Evolutionary conservation across 2,329 filamentous ascomycete genomes (phyloP), one percentile per base, ranked within the genome.

Genomic region (Dothidotthia symphoricarpi): DNA sequence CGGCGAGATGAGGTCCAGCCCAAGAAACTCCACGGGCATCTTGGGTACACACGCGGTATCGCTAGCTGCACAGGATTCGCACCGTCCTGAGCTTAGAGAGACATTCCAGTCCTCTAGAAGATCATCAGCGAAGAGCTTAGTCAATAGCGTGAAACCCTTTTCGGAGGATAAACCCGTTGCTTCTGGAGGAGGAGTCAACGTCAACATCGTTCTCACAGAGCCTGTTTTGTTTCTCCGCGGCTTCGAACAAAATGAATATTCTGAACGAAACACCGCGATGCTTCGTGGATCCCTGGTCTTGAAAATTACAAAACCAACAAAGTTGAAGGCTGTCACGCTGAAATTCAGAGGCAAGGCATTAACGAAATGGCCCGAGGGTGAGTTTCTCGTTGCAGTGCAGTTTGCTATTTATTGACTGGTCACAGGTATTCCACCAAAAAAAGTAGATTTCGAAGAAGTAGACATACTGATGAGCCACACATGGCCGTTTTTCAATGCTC

Each of bases 331-430:
- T 3, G 80, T 98, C 16, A 89, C 86, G 5, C 74, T 98, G 35
- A 91, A 87, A 56, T 86, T 98, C 53, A 80, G 83, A 27, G 93
- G 91, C 19, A 85, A 82, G 61, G 88, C 89, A 3, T 80, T 85
- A 48, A 97, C 93, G 1, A 89, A 95, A 61, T 98, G 93, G 93
- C 91, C 93, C 12, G 93, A 97, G 71, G 88, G 81, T 78, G 60
- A 39, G 34, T 16, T 25, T 4, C 11, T n/a, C 14, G 5, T 6
- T 22, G 25, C 2, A 8, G 28, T 10, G 3, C 4, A 2, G 12
- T n/a, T 28, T 14, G 16, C 31, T 28, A 15, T 16, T 17, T 17
- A 31, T 42, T 53, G 28, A 56, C 44, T 7, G 13, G 15, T 6
- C 11, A 7, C 32, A 82, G 81, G 89, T 34, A 93, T 97, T 19